Base-by-base conservation (phyloP, 2,329 filamentous ascomycete species). In the Aotearoamyces nothofagi region DNA sequence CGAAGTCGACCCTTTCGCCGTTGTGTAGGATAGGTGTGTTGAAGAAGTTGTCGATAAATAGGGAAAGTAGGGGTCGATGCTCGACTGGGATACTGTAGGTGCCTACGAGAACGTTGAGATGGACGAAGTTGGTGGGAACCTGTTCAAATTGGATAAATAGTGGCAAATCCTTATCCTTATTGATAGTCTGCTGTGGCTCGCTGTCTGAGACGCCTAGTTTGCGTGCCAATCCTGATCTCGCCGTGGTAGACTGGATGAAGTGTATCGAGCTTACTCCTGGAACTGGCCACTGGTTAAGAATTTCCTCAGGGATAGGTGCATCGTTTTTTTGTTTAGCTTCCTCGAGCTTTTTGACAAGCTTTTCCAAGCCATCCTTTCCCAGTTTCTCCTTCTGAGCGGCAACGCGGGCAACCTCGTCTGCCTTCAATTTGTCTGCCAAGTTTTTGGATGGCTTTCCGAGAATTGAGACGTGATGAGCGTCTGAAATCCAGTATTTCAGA, bases 101-200 rank as follows among this genome's bases (percentile, higher is more conserved):
- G 29, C 82, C 82, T 27, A 96, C 61, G 32, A 90, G 71, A 13
- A 96, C 55, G 26, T 72, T 77, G 33, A 96, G 66, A 42, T 87
- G 78, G 5, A 92, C 83, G 50, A 98, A 98, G 47, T 83, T 92
- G 34, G 82, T 92, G 2, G 78, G 77, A 9, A 96, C 84, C 45
- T 93, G 77, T 54, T 98, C 90, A 40, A 92, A 98, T 53, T 98
- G 87, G n/a, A 98, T 65, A 53, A 94, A 98, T 3, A 96, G 59
- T 0, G 83, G 78, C 10, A 63, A 59, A 5, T 58, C 60, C 11
- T 57, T 62, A 22, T 82, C 70, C 9, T 63, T 58, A 47, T 96
- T 81, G 27, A 98, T 70, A 27, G 76, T 54, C 35, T 71, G 63
- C 51, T 98, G 90, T 4, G 82, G 69, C 4, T 65, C 51, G 39